phyloP scores from a whole-genome alignment of 495 filamentous ascomycete genomes.

The Schizothecium vesticola region DNA sequence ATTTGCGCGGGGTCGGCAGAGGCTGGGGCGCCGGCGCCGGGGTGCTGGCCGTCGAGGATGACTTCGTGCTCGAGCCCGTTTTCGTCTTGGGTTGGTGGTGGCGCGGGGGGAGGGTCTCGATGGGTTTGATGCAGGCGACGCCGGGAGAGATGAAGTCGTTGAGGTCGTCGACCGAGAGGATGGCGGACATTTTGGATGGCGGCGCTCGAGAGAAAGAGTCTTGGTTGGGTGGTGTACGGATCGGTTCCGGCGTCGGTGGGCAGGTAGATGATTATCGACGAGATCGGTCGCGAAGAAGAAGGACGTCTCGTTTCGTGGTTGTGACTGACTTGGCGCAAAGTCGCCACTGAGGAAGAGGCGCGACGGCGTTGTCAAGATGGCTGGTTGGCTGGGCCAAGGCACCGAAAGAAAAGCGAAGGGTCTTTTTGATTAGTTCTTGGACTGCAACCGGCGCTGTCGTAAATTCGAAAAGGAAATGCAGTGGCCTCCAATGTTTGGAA shows the following conservation, averaged over 20 bases:
- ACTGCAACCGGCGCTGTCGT: not conserved
- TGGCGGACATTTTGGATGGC: constrained; percentile 71
- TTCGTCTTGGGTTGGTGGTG: constrained; percentile 11
- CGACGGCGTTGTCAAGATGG: not conserved
- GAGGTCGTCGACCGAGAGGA: constrained; percentile 90
- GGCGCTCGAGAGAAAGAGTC: not conserved
- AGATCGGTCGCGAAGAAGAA: not conserved
- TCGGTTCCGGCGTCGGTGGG: not conserved
- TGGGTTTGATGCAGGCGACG: constrained; percentile 95
- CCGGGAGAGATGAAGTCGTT: constrained; percentile 99
- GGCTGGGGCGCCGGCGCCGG: constrained; percentile 29
- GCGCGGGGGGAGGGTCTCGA: constrained; percentile 71
- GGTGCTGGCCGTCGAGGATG: constrained; percentile 73
- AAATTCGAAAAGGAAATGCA: not conserved
- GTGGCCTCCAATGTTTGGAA: not conserved
- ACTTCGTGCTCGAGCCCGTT: constrained; percentile 68
- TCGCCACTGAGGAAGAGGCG: not conserved
- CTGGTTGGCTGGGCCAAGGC: not conserved
- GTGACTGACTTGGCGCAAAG: not conserved
- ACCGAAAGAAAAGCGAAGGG: not conserved
- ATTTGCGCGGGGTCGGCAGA: constrained; percentile 63
- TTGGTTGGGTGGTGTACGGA: not conserved
- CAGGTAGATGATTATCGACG: not conserved
- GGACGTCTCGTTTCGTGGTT: not conserved
- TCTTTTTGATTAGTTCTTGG: not conserved